Evolutionary conservation across 2,329 filamentous ascomycete species (phyloP).

Genomic region (Ophiosphaerella narmari): DNA sequence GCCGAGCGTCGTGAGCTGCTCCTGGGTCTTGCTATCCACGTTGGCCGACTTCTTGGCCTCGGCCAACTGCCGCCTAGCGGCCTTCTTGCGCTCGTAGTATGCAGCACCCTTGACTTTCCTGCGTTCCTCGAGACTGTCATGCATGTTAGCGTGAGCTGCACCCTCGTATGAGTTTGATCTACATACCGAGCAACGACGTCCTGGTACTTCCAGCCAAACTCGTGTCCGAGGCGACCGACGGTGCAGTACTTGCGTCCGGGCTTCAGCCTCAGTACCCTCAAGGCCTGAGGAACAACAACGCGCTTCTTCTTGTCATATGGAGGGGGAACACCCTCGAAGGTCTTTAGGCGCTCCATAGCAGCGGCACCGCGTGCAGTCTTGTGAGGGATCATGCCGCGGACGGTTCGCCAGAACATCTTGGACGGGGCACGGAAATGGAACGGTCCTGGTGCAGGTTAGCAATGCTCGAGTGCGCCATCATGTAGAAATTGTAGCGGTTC

Average conservation of each 20-base stretch:
- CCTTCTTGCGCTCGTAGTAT: slow-evolving; percentile 99
- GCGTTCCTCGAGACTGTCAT: slow-evolving; percentile 89
- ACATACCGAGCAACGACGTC: slow-evolving; percentile 96
- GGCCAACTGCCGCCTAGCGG: slow-evolving; percentile 83
- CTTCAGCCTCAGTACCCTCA: slow-evolving; percentile 94
- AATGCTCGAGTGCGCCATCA: background rate
- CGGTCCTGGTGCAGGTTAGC: slow-evolving; percentile 66
- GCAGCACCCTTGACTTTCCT: slow-evolving; percentile 99
- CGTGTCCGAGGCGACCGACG: slow-evolving; percentile 94
- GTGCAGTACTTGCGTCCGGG: slow-evolving; percentile 99
- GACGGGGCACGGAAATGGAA: slow-evolving; percentile 99
- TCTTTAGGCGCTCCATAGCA: slow-evolving; percentile 97
- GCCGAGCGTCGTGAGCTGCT: slow-evolving; percentile 86
- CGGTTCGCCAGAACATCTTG: slow-evolving; percentile 99
- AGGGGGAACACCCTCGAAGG: slow-evolving; percentile 98
- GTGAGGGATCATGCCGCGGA: slow-evolving; percentile 99
- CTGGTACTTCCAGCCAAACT: slow-evolving; percentile 99
- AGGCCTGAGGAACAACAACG: slow-evolving; percentile 97
- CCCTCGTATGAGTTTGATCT: background rate
- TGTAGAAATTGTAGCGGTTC: too few species aligned
- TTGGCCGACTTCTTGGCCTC: slow-evolving; percentile 92
- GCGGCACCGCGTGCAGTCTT: slow-evolving; percentile 98
- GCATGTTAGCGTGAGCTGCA: slow-evolving; percentile 21
- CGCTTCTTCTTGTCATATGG: slow-evolving; percentile 99
- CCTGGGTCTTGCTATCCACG: slow-evolving; percentile 83